These are phyloP conservation scores for Metarhizium robertsii DNA, from an alignment of 2,329 filamentous ascomycete genomes.

Conservation along the genomic window DNA sequence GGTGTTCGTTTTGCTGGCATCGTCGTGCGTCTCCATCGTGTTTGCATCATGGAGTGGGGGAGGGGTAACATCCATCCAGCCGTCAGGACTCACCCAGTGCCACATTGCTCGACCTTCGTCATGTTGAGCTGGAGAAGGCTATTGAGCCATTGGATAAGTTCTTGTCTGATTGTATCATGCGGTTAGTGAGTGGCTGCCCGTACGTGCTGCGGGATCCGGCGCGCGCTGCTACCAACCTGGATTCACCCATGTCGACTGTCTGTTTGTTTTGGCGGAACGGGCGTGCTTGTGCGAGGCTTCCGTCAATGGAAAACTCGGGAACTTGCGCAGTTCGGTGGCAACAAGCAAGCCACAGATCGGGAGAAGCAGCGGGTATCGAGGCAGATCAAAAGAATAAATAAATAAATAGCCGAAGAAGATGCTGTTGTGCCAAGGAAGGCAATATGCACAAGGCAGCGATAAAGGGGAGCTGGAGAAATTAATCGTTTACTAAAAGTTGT, in stretches of 20 bases:
- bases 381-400: not conserved
- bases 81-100: conserved; percentile 67
- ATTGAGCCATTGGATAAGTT: conserved; percentile 94
- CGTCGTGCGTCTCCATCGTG: not conserved
- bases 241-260: conserved; percentile 36
- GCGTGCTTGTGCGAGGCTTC: not conserved
- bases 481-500: conserved; percentile 2
- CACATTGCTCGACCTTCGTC: conserved; percentile 98
- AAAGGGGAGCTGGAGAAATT: conserved; percentile 9
- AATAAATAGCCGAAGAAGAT: not conserved
- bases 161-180: conserved; percentile 61
- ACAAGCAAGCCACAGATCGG: not conserved
- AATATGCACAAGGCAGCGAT: conserved; percentile 7
- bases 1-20: not conserved
- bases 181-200: conserved; percentile 10
- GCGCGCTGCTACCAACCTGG: conserved; percentile 26
- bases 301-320: not conserved
- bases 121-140: conserved; percentile 96
- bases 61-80: conserved; percentile 8
- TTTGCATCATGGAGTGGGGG: conserved; percentile 5
- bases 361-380: conserved; percentile 2
- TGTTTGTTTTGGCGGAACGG: conserved; percentile 3
- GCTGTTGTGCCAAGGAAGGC: conserved; percentile 1
- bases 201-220: not conserved
- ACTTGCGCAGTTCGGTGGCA: not conserved